phyloP scores from a whole-genome alignment of 2,329 filamentous ascomycete species.

The Dactylellina sp. region DNA sequence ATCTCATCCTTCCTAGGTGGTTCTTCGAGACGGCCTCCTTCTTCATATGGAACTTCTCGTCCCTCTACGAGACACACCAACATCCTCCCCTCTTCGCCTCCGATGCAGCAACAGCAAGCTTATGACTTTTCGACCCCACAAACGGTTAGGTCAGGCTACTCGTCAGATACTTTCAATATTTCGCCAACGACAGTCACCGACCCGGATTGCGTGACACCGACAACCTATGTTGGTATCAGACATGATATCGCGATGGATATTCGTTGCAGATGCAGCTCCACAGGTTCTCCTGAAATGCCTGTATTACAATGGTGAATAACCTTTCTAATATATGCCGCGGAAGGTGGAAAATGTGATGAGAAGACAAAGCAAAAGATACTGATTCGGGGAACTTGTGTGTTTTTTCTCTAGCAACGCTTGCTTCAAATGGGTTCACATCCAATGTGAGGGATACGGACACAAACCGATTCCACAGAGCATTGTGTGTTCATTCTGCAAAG shows the following conservation, averaged over 20 bases:
- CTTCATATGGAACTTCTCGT: constrained; percentile 52
- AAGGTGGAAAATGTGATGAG: constrained; percentile 10
- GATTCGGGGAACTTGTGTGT: constrained; percentile 39
- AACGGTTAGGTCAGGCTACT: constrained; percentile 50
- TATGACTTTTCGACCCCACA: constrained; percentile 50
- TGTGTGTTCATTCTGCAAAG: constrained; percentile 59
- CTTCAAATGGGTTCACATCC: constrained; percentile 60
- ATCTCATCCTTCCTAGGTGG: neutral
- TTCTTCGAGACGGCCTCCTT: constrained; percentile 36
- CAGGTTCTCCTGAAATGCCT: constrained; percentile 55
- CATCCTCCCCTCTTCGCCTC: constrained; percentile 44
- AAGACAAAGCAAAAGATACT: constrained; percentile 35
- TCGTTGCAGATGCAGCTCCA: constrained; percentile 46
- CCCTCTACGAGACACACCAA: constrained; percentile 52
- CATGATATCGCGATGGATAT: constrained; percentile 51
- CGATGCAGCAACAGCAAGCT: constrained; percentile 32
- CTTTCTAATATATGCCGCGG: constrained; percentile 50
- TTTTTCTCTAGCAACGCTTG: constrained; percentile 59
- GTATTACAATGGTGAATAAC: constrained; percentile 57
- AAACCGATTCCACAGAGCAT: constrained; percentile 58
- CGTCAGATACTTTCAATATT: constrained; percentile 53
- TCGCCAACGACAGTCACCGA: constrained; percentile 52
- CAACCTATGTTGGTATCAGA: constrained; percentile 33
- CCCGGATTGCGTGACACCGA: constrained; percentile 49
- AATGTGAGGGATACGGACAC: constrained; percentile 59